Base-by-base conservation (phyloP, 768 basidiomycete genomes). In the Tylopilus subfusipes region DNA sequence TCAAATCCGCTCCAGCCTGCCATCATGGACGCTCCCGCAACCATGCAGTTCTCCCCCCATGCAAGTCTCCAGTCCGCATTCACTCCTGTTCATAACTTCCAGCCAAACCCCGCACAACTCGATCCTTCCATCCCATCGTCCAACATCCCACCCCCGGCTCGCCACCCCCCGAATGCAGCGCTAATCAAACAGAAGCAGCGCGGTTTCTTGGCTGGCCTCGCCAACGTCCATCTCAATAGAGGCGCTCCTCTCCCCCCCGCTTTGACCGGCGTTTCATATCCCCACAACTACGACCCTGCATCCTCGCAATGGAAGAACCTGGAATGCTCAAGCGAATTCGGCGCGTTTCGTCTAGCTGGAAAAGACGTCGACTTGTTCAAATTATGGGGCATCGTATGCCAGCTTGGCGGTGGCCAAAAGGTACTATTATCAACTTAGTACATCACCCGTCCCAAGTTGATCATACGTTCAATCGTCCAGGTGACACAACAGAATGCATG, bases 341-440 rank as follows among this genome's bases (percentile, higher is more conserved):
- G 91, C 30, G 72, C 78, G 38, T 76, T 92, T 68, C 81, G 82
- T 45, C 64, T 93, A 19, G 86, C 83, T 3, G 88, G 86, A 18
- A 86, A 80, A 67, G 88, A 91, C 60, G 72, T 93, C 42, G 85
- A 88, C 65, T 68, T 93, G n/a, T 84, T 86, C 69, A 86, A 78
- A 63, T 71, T 93, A 11, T 92, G 86, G 84, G 76, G 75, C 13
- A 56, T 81, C 39, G 85, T 88, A 42, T 72, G 72, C 53, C 78
- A 82, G 58, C 61, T 72, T 33, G 90, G 91, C 24, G 90, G 90
- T 27, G 74, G 75, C 18, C 68, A 72, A 57, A 81, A 78, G 63
- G 90, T 90, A 72, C 63, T 80, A 73, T 50, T 19, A 40, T 62
- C 54, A 43, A 48, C 50, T 24, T 44, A 54, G 48, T 46, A 30